Conservation (phyloP, 441 rosid species). For the Corymbia citriodora region DNA sequence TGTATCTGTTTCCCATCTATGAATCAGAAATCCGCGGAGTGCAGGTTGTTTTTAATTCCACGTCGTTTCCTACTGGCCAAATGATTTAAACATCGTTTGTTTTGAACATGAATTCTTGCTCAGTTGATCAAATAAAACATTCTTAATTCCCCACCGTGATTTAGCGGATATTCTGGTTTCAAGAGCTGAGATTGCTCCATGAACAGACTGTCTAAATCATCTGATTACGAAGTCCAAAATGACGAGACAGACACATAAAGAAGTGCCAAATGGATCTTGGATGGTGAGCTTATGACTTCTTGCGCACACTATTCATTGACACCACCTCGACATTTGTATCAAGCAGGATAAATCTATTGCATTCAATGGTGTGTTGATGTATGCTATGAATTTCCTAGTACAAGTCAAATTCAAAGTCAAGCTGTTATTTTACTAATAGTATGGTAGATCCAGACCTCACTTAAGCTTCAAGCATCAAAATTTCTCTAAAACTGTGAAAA, state of each 20-base stretch:
- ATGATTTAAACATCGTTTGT: background rate
- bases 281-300: background rate
- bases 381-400: background rate
- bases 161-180: background rate
- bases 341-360: background rate
- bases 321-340: background rate
- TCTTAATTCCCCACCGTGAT: background rate
- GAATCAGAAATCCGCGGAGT: background rate
- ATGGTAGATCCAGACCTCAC: background rate
- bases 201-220: background rate
- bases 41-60: background rate
- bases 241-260: background rate
- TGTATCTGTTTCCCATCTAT: constrained; percentile 6
- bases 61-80: background rate
- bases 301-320: background rate
- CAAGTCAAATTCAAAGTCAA: background rate
- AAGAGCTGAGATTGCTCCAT: background rate
- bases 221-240: background rate
- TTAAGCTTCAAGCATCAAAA: background rate
- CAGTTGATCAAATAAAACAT: background rate
- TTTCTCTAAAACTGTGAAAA: background rate
- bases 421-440: background rate
- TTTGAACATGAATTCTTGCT: background rate
- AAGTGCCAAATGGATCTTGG: background rate
- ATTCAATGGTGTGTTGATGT: background rate